phyloP scores from a whole-genome alignment of 1,284 basidiomycete genomes.

The Meira miltonrushii region DNA sequence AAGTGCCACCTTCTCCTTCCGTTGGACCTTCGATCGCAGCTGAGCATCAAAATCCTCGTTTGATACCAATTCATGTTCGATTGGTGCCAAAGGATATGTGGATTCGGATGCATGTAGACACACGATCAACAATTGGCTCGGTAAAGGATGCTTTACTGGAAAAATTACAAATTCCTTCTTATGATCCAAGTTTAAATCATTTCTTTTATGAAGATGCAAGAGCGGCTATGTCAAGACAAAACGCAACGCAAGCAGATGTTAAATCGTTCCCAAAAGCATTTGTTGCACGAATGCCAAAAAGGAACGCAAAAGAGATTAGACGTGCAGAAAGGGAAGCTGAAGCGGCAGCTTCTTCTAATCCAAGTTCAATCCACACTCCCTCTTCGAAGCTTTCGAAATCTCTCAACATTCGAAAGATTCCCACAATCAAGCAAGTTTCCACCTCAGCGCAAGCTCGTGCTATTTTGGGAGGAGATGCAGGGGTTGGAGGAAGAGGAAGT shows the following conservation, averaged over 20 bases:
- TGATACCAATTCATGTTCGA: slow-evolving; percentile 32
- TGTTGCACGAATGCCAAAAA: slow-evolving; percentile 10
- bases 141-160: slow-evolving; percentile 30
- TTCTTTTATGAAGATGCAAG: slow-evolving; percentile 25
- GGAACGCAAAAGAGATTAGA: neutral
- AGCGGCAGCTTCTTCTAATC: neutral
- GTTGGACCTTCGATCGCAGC: too few species aligned
- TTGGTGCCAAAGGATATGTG: slow-evolving; percentile 40
- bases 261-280: slow-evolving; percentile 25
- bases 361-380: neutral
- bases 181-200: slow-evolving; percentile 23
- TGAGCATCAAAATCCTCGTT: neutral
- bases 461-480: slow-evolving; percentile 9
- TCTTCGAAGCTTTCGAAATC: neutral
- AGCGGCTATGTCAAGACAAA: neutral
- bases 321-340: neutral
- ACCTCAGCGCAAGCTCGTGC: neutral
- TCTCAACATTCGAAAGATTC: neutral
- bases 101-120: slow-evolving; percentile 28
- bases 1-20: too few species aligned
- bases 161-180: slow-evolving; percentile 20
- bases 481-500: slow-evolving; percentile 6
- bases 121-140: slow-evolving; percentile 26
- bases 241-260: neutral
- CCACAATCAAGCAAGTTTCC: slow-evolving; percentile 3